Base-by-base conservation (phyloP, 2,329 filamentous ascomycete genomes). In the Daldinia sp. region DNA sequence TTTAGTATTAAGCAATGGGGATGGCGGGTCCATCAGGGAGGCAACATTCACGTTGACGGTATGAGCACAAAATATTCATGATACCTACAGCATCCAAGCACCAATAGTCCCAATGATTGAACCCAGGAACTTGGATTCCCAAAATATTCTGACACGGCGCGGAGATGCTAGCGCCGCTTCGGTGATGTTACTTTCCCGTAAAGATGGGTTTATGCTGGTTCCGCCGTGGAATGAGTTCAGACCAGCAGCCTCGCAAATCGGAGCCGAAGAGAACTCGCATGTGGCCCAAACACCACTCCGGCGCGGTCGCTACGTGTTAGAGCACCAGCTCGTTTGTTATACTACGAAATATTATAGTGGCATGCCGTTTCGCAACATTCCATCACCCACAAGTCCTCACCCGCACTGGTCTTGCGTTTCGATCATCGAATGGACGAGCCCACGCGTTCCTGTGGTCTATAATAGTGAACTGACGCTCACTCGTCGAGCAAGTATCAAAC, bases 31-130 rank as follows among this genome's bases (percentile, higher is more conserved):
- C 23, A 18, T 73, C 10, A 65, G 28, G 71, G 63, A 57, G 67
- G 69, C 1, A 70, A 73, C 26, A 39, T 65, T 15, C 53, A 65
- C 20, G 44, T 56, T 0, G 70, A 72, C 53, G 70, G 72, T 2
- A 70, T 65, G 18, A 64, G 68, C 28, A 63, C 56, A 5, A 74
- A 74, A 59, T 67, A 15, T 69, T 72, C 56, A 71, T 41, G 56
- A 60, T 10, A 57, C 71, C 53, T 71, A 18, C 59, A 48, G 37
- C 42, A 60, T 33, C 63, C 72, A 1, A 68, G 70, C 20, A 59
- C 30, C 23, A 26, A 51, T 33, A 41, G 10, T 63, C 39, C 12
- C 37, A 35, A 9, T 33, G 51, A 41, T 50, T 72, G 10, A 44
- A 48, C 18, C 41, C 56, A 15, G 41, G 59, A 28, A 59, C 60